phyloP scores from a whole-genome alignment of 345 rosid species.

The Eucalyptus marginata region DNA sequence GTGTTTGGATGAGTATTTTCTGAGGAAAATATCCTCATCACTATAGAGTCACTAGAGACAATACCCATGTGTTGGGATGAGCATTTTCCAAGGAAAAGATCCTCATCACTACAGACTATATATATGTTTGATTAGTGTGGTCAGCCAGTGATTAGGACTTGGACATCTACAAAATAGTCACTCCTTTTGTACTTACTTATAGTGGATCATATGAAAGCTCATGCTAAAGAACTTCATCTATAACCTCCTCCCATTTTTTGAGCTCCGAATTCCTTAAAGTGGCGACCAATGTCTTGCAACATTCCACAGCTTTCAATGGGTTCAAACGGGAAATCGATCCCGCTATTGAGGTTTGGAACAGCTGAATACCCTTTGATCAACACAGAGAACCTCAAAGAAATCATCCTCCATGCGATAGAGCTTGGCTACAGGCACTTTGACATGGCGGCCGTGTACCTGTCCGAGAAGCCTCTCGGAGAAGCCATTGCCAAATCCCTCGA shows the following conservation, averaged over 20 bases:
- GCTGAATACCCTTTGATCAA: neutral
- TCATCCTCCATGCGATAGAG: neutral
- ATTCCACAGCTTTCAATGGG: neutral
- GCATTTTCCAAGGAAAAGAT: neutral
- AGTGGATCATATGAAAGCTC: neutral
- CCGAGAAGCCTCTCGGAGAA: neutral
- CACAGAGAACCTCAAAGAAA: neutral
- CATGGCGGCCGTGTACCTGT: neutral
- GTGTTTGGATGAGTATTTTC: neutral
- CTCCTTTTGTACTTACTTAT: neutral
- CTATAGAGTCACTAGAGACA: no score
- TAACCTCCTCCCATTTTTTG: neutral
- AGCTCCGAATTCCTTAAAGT: neutral
- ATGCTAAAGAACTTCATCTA: neutral
- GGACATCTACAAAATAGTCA: neutral
- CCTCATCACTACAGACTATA: neutral
- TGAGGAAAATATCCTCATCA: no score
- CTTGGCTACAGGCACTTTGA: constrained; percentile 5
- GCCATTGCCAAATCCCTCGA: constrained; percentile 2
- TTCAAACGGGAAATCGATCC: neutral
- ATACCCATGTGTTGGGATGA: neutral
- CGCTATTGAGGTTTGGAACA: constrained; percentile 11
- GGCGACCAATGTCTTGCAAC: neutral
- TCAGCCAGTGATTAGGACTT: neutral
- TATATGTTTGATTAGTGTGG: neutral